Base-by-base conservation (phyloP, 2,329 filamentous ascomycete species). In the Purpureocillium lavendulum region DNA sequence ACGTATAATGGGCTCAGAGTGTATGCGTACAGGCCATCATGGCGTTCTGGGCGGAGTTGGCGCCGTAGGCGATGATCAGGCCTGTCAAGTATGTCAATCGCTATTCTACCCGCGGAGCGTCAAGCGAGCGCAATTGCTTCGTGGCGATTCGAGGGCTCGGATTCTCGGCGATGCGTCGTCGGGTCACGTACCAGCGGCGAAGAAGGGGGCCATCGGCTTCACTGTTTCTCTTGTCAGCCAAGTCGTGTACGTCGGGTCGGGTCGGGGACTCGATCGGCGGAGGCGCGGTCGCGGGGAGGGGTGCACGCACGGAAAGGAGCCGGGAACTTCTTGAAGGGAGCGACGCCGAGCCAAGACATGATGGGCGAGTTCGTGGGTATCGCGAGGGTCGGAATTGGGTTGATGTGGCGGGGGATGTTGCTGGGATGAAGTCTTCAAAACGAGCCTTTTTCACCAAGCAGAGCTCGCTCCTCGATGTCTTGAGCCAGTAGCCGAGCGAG, bases 141-240 rank as follows among this genome's bases (percentile, higher is more conserved):
- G 15, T 5, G 12, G 2, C 30, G 14, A 28, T 21, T 39, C 7
- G 29, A 30, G 29, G 6, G 29, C 4, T 16, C 16, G 9, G 7
- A 21, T n/a, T 14, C 15, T 45, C 44, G 41, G 43, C 40, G 36
- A 31, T 31, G 28, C 35, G 31, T 26, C 32, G 38, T 26, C 29
- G 46, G 44, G 50, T 46, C 41, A 74, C 85, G 62, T 92, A 95
- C 90, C 88, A 64, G 90, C 90, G 67, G 77, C 75, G 75, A 89
- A 92, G 80, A 97, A 97, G 55, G 90, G 90, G 65, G 79, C 80
- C 82, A 94, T 82, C 56, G 90, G 88, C 75, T 79, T 78, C 71
- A 87, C 90, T 97, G 61, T 64, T 59, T 35, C 30, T 26, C 30
- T 26, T 33, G 41, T 49, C 41, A 48, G 47, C 57, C 46, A 58